Evolutionary conservation across 495 filamentous ascomycete genomes (phyloP).

Genomic region (Parmelia sp.): DNA sequence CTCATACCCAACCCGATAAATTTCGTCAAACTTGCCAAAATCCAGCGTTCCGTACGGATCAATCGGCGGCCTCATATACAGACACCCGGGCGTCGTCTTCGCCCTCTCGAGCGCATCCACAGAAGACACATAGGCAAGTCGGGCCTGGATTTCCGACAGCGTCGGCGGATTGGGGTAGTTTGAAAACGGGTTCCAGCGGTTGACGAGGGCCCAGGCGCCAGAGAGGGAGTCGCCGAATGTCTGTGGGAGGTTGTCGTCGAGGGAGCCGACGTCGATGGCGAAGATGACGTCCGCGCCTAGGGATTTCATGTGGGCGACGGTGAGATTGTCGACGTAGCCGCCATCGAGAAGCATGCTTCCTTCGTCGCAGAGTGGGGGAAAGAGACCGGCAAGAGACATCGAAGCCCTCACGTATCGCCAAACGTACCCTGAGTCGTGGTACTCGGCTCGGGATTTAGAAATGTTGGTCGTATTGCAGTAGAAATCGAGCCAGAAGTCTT

Average conservation of each 20-base stretch:
- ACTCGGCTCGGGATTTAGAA: conserved; percentile 77
- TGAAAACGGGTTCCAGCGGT: conserved; percentile 95
- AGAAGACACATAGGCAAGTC: conserved; percentile 87
- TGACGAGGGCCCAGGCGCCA: conserved; percentile 89
- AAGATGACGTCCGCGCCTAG: conserved; percentile 91
- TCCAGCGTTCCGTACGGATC: conserved; percentile 91
- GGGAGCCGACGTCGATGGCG: conserved; percentile 85
- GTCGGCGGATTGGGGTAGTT: conserved; percentile 84
- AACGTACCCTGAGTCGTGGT: conserved; percentile 90
- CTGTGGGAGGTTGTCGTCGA: conserved; percentile 88
- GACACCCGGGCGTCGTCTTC: conserved; percentile 77
- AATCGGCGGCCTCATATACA: conserved; percentile 94
- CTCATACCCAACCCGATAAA: conserved; percentile 79
- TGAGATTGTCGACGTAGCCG: conserved; percentile 95
- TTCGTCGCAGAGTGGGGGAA: conserved; percentile 93
- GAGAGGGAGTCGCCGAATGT: conserved; percentile 87
- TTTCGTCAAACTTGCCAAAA: conserved; percentile 96
- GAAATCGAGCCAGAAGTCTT: conserved; percentile 98
- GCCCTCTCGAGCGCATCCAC: conserved; percentile 91
- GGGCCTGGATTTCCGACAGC: conserved; percentile 88
- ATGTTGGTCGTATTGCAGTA: conserved; percentile 99
- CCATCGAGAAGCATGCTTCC: conserved; percentile 94
- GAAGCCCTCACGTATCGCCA: conserved; percentile 95
- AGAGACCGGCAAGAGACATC: conserved; percentile 88
- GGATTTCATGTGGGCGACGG: conserved; percentile 92